Conservation (phyloP, 2,329 filamentous ascomycete genomes). For the Pyrenophora tritici-repentis region DNA sequence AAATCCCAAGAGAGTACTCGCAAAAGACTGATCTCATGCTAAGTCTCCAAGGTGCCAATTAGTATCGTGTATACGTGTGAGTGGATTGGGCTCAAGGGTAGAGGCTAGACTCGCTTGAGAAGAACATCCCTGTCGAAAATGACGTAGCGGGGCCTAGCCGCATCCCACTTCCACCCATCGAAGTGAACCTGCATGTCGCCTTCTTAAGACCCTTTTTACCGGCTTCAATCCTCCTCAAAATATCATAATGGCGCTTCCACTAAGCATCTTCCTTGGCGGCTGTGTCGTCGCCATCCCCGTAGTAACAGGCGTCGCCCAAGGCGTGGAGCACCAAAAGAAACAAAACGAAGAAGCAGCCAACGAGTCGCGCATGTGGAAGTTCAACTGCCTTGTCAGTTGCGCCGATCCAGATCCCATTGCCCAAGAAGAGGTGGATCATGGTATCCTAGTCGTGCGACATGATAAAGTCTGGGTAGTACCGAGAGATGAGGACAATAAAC, state of each 20-base stretch:
- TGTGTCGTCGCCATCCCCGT: slow-evolving; percentile 54
- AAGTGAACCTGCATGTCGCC: not conserved
- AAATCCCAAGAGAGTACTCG: no score
- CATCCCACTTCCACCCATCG: no score
- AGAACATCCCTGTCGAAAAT: no score
- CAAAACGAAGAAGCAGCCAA: slow-evolving; percentile 56
- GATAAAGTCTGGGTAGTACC: slow-evolving; percentile 51
- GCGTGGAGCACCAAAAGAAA: slow-evolving; percentile 56
- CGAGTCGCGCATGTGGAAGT: slow-evolving; percentile 58
- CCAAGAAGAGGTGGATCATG: slow-evolving; percentile 48
- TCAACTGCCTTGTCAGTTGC: slow-evolving; percentile 55
- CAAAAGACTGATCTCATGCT: no score
- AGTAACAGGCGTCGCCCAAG: slow-evolving; percentile 58
- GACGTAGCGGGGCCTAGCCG: no score
- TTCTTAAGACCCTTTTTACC: fast-evolving
- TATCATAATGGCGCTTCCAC: slow-evolving; percentile 26
- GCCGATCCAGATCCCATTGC: slow-evolving; percentile 41
- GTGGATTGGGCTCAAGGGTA: no score
- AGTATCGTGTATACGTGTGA: no score
- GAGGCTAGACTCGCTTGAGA: no score
- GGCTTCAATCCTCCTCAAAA: not conserved
- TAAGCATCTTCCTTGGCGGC: slow-evolving; percentile 47
- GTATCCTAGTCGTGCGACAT: slow-evolving; percentile 53
- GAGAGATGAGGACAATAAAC: slow-evolving; percentile 37
- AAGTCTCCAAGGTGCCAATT: no score